These are phyloP conservation scores for Sporothrix variecibatus DNA, from an alignment of 2,329 filamentous ascomycete genomes.

Conservation along the genomic window DNA sequence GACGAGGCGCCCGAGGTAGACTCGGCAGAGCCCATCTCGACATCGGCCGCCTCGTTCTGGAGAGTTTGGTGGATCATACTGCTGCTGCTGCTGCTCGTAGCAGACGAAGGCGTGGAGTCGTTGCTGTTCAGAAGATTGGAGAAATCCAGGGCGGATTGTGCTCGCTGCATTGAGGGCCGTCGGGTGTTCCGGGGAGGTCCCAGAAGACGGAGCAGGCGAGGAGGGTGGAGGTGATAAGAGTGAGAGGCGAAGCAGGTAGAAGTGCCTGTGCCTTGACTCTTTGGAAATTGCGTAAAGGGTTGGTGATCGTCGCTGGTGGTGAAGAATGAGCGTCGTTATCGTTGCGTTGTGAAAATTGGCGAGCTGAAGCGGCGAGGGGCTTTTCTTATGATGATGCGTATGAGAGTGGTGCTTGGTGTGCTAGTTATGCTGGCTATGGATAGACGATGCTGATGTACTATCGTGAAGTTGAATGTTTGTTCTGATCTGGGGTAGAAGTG, in stretches of 20 bases:
- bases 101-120: conserved; percentile 33
- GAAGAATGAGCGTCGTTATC: not conserved
- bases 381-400: not conserved
- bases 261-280: not conserved
- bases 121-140: conserved; percentile 75
- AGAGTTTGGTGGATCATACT: conserved; percentile 33
- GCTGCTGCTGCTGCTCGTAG: conserved; percentile 34
- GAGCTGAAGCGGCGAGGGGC: not conserved
- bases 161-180: conserved; percentile 75
- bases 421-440: not conserved
- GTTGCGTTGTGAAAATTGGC: not conserved
- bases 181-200: conserved; percentile 31
- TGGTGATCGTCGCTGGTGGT: not conserved
- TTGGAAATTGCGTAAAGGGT: no score
- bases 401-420: not conserved
- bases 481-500: not conserved
- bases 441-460: not conserved
- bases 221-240: not conserved
- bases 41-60: conserved; percentile 41
- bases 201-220: conserved; percentile 22
- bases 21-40: conserved; percentile 50
- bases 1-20: conserved; percentile 24
- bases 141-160: conserved; percentile 73
- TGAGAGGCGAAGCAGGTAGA: not conserved
- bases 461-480: not conserved